Evolutionary conservation across 306 rosid genomes (phyloP).

Genomic region (Gastrolobium bilobum): DNA sequence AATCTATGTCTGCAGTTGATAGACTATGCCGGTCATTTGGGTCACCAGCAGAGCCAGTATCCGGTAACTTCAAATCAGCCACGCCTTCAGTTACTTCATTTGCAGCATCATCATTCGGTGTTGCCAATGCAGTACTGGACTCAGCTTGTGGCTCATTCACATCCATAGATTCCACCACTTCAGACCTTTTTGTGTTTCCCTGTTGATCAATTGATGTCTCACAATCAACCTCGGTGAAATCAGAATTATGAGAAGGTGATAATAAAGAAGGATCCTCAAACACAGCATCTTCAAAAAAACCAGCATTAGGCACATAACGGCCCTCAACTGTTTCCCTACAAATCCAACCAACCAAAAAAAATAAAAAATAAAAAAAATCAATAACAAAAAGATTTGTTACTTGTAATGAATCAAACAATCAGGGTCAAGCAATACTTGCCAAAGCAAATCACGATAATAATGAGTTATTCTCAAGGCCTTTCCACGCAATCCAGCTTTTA

Average conservation of each 20-base stretch:
- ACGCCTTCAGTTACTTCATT: constrained; percentile 59
- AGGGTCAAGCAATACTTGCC: constrained; percentile 66
- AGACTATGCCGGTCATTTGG: constrained; percentile 62
- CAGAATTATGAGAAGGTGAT: constrained; percentile 56
- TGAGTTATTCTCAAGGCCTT: constrained; percentile 90
- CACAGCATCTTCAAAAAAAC: constrained; percentile 86
- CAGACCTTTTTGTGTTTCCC: constrained; percentile 42
- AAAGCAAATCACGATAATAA: constrained; percentile 83
- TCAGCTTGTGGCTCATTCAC: constrained; percentile 52
- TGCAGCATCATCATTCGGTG: constrained; percentile 44
- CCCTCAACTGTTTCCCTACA: constrained; percentile 86
- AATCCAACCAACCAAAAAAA: constrained; percentile 39
- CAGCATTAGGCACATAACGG: constrained; percentile 85
- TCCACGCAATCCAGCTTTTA: constrained; percentile 88
- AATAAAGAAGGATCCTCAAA: constrained; percentile 77
- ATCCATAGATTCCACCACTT: constrained; percentile 53
- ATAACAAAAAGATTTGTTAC: background rate
- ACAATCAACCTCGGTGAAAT: constrained; percentile 48
- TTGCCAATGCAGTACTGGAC: constrained; percentile 40
- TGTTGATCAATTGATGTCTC: constrained; percentile 59
- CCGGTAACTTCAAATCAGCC: constrained; percentile 69
- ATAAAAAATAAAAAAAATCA: background rate
- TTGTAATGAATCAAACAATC: constrained; percentile 20
- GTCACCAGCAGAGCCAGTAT: constrained; percentile 58
- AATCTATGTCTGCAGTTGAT: constrained; percentile 79